Evolutionary conservation across 2,329 filamentous ascomycete genomes (phyloP).

Genomic region (Diplodia scrobiculata): DNA sequence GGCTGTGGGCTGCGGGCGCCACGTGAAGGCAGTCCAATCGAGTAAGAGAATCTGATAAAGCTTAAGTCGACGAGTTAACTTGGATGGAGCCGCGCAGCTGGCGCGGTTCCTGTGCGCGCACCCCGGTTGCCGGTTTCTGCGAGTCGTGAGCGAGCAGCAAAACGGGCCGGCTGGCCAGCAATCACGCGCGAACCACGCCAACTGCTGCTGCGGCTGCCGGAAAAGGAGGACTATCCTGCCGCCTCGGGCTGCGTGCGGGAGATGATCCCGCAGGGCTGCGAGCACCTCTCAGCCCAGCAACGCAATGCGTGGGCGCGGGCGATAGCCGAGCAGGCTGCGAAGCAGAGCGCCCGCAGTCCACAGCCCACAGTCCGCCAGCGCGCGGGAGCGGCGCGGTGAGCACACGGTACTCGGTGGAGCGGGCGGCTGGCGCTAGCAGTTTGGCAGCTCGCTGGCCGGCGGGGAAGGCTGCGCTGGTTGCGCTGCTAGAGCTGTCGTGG

Average conservation of each 20-base stretch:
- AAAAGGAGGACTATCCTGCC: constrained; percentile 21
- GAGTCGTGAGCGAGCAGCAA: constrained; percentile 20
- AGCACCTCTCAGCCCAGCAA: background rate
- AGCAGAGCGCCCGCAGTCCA: background rate
- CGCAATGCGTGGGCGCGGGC: background rate
- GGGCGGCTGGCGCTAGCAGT: constrained; percentile 10
- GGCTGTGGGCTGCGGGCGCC: constrained; percentile 10
- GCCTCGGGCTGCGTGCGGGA: constrained; percentile 14
- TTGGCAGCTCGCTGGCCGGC: constrained; percentile 16
- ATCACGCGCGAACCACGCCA: constrained; percentile 26
- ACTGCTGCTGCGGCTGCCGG: constrained; percentile 10
- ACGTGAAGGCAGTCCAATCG: constrained; percentile 23
- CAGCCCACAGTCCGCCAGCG: background rate
- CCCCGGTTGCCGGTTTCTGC: constrained; percentile 26
- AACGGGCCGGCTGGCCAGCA: constrained; percentile 17
- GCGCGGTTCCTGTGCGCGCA: constrained; percentile 18
- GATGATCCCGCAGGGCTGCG: background rate
- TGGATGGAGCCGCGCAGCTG: constrained; percentile 17
- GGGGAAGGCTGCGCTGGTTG: constrained; percentile 20
- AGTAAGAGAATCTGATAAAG: constrained; percentile 25
- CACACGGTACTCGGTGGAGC: constrained; percentile 10
- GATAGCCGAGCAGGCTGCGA: constrained; percentile 16
- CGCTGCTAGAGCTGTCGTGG: constrained; percentile 4
- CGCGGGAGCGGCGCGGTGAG: constrained; percentile 13
- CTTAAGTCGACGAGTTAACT: constrained; percentile 5